Evolutionary conservation across 495 filamentous ascomycete species (phyloP).

Genomic region (Oidiodendron maius): DNA sequence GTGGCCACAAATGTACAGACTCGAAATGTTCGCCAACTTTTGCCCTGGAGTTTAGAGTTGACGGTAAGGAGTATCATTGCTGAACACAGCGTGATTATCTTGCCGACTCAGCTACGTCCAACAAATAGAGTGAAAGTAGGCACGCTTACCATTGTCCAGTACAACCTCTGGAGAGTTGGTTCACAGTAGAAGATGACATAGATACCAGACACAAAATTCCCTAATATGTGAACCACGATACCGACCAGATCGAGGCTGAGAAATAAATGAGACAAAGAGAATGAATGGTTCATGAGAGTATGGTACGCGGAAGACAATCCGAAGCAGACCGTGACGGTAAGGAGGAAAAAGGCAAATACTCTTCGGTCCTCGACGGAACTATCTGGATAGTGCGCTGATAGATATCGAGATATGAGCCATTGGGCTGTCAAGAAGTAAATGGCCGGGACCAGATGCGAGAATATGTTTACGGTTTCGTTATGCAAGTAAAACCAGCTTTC

Average conservation of each 20-base stretch:
- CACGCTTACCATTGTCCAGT: constrained; percentile 37
- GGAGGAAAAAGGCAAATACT: constrained; percentile 36
- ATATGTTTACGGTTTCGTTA: constrained; percentile 43
- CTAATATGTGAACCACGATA: constrained; percentile 41
- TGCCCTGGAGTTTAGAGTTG: constrained; percentile 38
- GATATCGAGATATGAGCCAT: constrained; percentile 25
- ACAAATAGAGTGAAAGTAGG: constrained; percentile 27
- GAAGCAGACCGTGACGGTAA: constrained; percentile 34
- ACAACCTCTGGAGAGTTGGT: constrained; percentile 30
- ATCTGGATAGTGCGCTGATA: constrained; percentile 23
- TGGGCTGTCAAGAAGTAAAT: constrained; percentile 24
- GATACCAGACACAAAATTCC: constrained; percentile 54
- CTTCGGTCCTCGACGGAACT: constrained; percentile 28
- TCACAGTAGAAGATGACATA: constrained; percentile 46
- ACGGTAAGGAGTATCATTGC: constrained; percentile 32
- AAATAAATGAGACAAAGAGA: constrained; percentile 30
- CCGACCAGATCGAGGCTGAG: constrained; percentile 41
- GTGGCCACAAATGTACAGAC: constrained; percentile 38
- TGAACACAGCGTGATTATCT: no score
- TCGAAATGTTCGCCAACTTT: constrained; percentile 28
- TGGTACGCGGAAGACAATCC: constrained; percentile 40
- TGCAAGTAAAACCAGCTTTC: constrained; percentile 32
- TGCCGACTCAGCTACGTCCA: no score
- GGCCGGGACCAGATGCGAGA: constrained; percentile 33
- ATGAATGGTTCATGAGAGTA: constrained; percentile 45